phyloP scores from a whole-genome alignment of 441 rosid genomes.

The Gossypium davidsonii region DNA sequence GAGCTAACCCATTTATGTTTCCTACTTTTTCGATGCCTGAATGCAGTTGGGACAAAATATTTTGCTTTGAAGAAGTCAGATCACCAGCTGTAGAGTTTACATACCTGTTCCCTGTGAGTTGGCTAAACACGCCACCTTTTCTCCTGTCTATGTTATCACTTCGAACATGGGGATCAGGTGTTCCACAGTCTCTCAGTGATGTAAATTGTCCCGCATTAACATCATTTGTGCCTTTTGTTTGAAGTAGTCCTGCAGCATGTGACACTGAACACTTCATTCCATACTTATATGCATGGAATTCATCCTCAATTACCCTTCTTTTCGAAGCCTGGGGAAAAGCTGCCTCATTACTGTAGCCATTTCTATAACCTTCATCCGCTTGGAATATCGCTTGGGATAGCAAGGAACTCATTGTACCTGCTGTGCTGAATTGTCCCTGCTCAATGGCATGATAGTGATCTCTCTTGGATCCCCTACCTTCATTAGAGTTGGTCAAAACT shows the following conservation, averaged over 20 bases:
- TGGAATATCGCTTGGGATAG: constrained; percentile 33
- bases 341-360: constrained; percentile 16
- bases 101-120: constrained; percentile 12
- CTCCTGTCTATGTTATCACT: constrained; percentile 13
- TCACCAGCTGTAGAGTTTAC: constrained; percentile 18
- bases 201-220: constrained; percentile 19
- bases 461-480: constrained; percentile 49
- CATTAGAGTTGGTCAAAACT: constrained; percentile 22
- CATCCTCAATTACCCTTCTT: constrained; percentile 45
- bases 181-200: constrained; percentile 21
- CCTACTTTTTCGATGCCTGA: constrained; percentile 20
- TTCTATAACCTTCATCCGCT: constrained; percentile 25
- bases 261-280: constrained; percentile 15
- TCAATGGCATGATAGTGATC: constrained; percentile 28
- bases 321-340: constrained; percentile 30
- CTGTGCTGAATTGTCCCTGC: constrained; percentile 27
- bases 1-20: constrained; percentile 18
- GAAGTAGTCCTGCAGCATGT: constrained; percentile 26
- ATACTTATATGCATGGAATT: constrained; percentile 19
- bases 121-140: constrained; percentile 12
- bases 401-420: constrained; percentile 24
- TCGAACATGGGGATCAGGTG: constrained; percentile 14
- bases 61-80: constrained; percentile 23
- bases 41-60: constrained; percentile 17
- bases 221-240: constrained; percentile 18